A percentile compares a stretch with the other conserved stretches of the same genome.
Conservation (phyloP, 169 alveolate genomes). For the Plasmodium berghei region DNA sequence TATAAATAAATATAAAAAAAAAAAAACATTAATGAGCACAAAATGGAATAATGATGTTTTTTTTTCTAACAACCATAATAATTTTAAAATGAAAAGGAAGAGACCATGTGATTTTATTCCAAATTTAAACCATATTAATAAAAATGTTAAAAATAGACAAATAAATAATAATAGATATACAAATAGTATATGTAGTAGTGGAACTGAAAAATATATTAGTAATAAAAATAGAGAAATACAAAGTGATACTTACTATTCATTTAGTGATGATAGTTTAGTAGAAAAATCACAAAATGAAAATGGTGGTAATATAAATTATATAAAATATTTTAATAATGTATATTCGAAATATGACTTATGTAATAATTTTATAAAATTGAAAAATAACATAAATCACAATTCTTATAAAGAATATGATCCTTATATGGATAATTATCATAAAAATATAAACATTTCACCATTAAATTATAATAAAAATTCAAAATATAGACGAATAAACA, state of each 20-base stretch:
- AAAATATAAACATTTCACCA: background rate
- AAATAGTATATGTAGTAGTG: conserved; percentile 8
- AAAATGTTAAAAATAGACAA: background rate
- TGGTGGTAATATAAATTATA: conserved; percentile 6
- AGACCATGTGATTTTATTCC: background rate
- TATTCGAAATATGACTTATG: conserved; percentile 32
- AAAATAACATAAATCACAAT: background rate
- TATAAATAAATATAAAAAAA: conserved; percentile 19
- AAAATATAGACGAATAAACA: conserved; percentile 12
- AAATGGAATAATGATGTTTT: background rate
- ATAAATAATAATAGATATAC: conserved; percentile 1
- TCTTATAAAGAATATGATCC: background rate
- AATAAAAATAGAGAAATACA: background rate
- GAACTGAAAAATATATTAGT: background rate
- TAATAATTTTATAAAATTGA: conserved; percentile 11
- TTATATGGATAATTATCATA: background rate
- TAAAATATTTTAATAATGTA: conserved; percentile 23
- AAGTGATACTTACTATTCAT: conserved; percentile 32
- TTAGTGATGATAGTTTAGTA: conserved; percentile 8
- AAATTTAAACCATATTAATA: background rate
- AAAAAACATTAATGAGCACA: background rate
- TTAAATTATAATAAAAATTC: background rate
- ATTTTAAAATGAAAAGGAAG: background rate
- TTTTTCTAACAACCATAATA: background rate
- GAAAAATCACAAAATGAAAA: background rate